Evolutionary conservation across 2,329 filamentous ascomycete genomes (phyloP).

Genomic region (Xylariaceae sp.): DNA sequence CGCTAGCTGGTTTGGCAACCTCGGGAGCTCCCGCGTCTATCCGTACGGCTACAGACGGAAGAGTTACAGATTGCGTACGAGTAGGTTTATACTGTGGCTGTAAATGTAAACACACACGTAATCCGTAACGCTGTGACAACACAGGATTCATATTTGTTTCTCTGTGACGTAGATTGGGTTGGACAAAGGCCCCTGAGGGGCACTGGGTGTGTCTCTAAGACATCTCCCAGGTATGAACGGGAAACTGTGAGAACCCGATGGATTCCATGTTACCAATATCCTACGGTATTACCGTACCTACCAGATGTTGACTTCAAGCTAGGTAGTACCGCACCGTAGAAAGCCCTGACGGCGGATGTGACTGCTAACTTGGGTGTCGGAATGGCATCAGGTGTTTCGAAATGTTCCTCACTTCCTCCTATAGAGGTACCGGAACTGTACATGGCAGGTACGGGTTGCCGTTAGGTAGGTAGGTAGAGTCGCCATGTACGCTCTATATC

Average conservation of each 20-base stretch:
- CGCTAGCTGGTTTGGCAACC: not conserved
- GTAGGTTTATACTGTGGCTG: not conserved
- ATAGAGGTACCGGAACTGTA: not conserved
- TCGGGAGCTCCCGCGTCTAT: constrained; percentile 14
- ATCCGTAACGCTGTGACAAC: no score
- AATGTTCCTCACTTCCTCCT: no score
- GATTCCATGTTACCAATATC: not conserved
- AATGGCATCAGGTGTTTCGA: no score
- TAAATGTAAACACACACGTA: no score
- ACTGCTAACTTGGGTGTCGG: not conserved
- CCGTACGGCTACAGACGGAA: not conserved
- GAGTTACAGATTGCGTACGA: not conserved
- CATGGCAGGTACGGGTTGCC: not conserved
- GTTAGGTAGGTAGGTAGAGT: no score
- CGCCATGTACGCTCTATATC: not conserved
- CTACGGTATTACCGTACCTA: not conserved
- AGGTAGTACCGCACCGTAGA: not conserved
- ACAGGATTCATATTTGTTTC: not conserved
- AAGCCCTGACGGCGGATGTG: not conserved
- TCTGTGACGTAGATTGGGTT: constrained; percentile 13
- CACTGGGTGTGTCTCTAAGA: no score
- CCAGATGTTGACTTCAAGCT: no score
- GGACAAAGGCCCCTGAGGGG: not conserved
- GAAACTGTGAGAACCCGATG: not conserved
- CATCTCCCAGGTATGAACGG: not conserved